phyloP scores from a whole-genome alignment of 164 flowering plant genomes.

The Liquidambar formosana region DNA sequence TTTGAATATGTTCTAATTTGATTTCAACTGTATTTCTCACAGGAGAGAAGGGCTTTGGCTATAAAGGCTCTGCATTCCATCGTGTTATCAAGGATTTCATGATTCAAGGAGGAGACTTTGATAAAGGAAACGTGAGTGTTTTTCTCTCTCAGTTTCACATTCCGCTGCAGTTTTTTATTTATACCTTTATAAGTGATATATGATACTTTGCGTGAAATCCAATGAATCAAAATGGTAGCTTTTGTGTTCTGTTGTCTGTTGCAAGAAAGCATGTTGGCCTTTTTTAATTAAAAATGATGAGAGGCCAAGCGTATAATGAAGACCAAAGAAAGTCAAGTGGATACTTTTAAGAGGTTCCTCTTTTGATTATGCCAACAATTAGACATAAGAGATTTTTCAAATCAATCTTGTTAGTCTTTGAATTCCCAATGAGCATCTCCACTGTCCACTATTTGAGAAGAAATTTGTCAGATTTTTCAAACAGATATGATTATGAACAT shows the following conservation, averaged over 20 bases:
- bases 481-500: too few relatives aligned
- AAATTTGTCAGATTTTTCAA: too few relatives aligned
- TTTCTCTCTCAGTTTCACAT: neutral
- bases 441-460: too few relatives aligned
- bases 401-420: too few relatives aligned
- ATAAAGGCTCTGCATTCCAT: slow-evolving; percentile 82
- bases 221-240: neutral
- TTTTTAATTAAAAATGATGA: neutral
- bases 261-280: neutral
- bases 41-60: slow-evolving; percentile 98
- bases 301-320: neutral
- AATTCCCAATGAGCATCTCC: too few relatives aligned
- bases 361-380: neutral
- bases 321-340: neutral
- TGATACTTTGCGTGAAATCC: neutral
- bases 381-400: too few relatives aligned
- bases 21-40: slow-evolving; percentile 13
- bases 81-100: slow-evolving; percentile 97
- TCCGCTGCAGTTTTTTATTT: neutral
- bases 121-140: slow-evolving; percentile 66
- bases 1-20: slow-evolving; percentile 9
- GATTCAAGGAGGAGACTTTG: slow-evolving; percentile 93
- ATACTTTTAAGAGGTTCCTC: neutral
- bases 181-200: neutral
- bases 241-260: neutral